Conservation (phyloP, 352 stramenopile species). For the Phytopythium boreale region DNA sequence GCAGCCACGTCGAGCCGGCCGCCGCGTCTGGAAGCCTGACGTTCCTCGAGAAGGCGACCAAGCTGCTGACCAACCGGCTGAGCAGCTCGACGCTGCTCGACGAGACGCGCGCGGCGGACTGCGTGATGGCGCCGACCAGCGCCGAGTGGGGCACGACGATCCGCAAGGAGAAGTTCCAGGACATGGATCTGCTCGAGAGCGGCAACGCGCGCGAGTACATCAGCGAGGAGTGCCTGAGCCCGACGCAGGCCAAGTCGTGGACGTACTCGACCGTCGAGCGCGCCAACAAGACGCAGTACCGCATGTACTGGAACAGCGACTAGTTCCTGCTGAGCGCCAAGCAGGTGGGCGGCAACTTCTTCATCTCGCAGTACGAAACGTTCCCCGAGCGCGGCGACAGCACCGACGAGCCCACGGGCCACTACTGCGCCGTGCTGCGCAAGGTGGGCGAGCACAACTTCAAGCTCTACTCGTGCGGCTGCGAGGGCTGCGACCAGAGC, state of each 20-base stretch:
- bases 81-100: slow-evolving; percentile 8
- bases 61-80: slow-evolving; percentile 45
- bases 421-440: slow-evolving; percentile 80
- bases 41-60: slow-evolving; percentile 61
- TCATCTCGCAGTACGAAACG: slow-evolving; percentile 89
- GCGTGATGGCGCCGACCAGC: slow-evolving; percentile 12
- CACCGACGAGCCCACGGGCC: slow-evolving; percentile 36
- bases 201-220: slow-evolving; percentile 80
- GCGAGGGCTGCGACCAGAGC: slow-evolving; percentile 83
- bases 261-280: slow-evolving; percentile 79
- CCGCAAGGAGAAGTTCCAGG: slow-evolving; percentile 66
- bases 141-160: slow-evolving; percentile 63
- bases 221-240: slow-evolving; percentile 78
- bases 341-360: slow-evolving; percentile 80
- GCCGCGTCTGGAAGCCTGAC: slow-evolving; percentile 5
- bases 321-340: slow-evolving; percentile 83
- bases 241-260: slow-evolving; percentile 73
- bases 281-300: slow-evolving; percentile 85
- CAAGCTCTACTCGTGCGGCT: slow-evolving; percentile 85
- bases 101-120: slow-evolving; percentile 17
- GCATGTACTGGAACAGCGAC: slow-evolving; percentile 87
- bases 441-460: slow-evolving; percentile 79
- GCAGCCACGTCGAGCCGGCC: slow-evolving; percentile 18
- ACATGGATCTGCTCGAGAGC: slow-evolving; percentile 86
- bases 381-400: slow-evolving; percentile 61